phyloP scores from a whole-genome alignment of 306 rosid species.

The Malus domestica region ASM211411v1 NC_041800.1:8375501-8376000 shows the following conservation, averaged over 20 bases:
- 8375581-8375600: not conserved
- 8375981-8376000: constrained; percentile 35
- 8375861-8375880: constrained; percentile 69
- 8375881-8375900: not conserved
- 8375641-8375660: not conserved
- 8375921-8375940: not conserved
- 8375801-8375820: constrained; percentile 94
- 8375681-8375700: not conserved
- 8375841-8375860: constrained; percentile 73
- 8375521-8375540: not conserved
- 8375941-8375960: constrained; percentile 1
- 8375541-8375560: not conserved
- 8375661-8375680: not conserved
- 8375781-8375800: constrained; percentile 97
- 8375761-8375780: constrained; percentile 90
- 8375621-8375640: not conserved
- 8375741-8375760: constrained; percentile 81
- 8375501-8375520: not conserved
- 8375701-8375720: constrained; percentile 44
- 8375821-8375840: constrained; percentile 95
- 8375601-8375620: not conserved
- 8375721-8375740: constrained; percentile 99
- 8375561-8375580: not conserved
- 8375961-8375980: not conserved
- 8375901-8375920: not conserved